Evolutionary conservation across 208 protist genomes (phyloP).

Genomic region (Leishmania aethiopica): DNA sequence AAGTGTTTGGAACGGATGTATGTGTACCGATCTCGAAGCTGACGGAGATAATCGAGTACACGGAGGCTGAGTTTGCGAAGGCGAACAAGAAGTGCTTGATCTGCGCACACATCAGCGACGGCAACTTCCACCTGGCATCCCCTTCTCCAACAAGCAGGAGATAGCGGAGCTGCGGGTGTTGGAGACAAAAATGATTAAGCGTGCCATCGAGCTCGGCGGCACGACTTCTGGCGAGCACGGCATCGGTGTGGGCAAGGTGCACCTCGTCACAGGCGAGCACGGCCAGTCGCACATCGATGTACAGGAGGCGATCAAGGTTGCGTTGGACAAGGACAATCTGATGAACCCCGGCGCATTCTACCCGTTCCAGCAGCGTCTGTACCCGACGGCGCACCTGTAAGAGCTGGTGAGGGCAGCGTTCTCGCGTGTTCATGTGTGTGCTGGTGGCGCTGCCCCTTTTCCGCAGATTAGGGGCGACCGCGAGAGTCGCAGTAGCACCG

Average conservation of each 20-base stretch:
- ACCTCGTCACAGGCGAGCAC: constrained; percentile 59
- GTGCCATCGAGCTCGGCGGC: constrained; percentile 68
- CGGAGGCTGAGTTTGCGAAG: constrained; percentile 64
- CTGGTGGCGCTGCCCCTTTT: too few species aligned
- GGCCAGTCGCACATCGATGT: constrained; percentile 71
- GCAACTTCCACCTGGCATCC: constrained; percentile 91
- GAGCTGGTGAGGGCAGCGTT: neutral
- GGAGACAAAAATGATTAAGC: constrained; percentile 74
- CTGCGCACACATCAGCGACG: constrained; percentile 89
- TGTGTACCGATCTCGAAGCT: constrained; percentile 87
- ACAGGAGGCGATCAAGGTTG: constrained; percentile 83
- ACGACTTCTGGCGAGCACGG: constrained; percentile 91
- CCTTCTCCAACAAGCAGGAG: constrained; percentile 56
- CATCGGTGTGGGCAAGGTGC: constrained; percentile 75
- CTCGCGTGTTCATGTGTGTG: neutral
- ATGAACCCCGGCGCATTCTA: constrained; percentile 91
- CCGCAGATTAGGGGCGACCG: too few species aligned
- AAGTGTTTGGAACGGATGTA: constrained; percentile 71
- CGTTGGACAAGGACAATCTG: constrained; percentile 85
- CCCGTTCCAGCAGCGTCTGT: constrained; percentile 47
- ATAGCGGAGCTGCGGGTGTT: constrained; percentile 41
- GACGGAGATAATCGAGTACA: constrained; percentile 69
- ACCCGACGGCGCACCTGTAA: constrained; percentile 45
- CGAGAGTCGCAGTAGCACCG: too few species aligned
- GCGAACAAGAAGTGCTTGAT: constrained; percentile 39